These are phyloP conservation scores for Puccinia polysora DNA, from an alignment of 1,284 basidiomycete genomes.

Conservation along the genomic window DNA sequence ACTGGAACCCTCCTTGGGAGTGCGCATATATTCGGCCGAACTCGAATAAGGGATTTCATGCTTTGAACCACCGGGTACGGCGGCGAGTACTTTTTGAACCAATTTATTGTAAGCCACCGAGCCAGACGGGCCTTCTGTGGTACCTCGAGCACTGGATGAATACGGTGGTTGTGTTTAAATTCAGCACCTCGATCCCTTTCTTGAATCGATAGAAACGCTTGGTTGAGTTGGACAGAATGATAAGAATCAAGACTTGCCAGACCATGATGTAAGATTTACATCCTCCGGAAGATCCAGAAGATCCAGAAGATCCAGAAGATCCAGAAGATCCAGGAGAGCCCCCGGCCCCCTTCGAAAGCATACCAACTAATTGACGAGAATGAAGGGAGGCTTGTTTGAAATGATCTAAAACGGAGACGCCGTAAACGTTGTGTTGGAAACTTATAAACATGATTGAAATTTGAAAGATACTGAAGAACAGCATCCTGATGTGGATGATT, in stretches of 20 bases:
- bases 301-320: background rate
- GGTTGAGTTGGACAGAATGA: background rate
- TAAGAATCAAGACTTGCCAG: background rate
- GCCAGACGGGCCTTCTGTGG: background rate
- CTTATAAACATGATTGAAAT: too few species aligned
- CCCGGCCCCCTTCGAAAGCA: too few species aligned
- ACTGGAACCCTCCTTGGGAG: constrained; percentile 5
- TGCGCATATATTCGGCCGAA: constrained; percentile 13
- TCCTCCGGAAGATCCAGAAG: background rate
- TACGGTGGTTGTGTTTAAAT: too few species aligned
- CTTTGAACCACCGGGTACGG: constrained; percentile 13
- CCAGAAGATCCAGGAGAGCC: too few species aligned
- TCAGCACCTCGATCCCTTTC: too few species aligned
- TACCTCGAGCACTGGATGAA: constrained; percentile 6
- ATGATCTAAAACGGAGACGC: too few species aligned
- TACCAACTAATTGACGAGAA: too few species aligned
- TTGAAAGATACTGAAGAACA: too few species aligned
- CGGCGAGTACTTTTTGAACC: background rate
- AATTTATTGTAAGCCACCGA: background rate
- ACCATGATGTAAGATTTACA: constrained; percentile 5
- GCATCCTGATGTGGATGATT: too few species aligned
- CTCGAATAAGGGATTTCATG: constrained; percentile 19
- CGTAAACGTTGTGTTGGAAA: too few species aligned
- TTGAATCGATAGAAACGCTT: background rate
- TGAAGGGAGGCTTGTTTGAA: too few species aligned